Base-by-base conservation (phyloP, 2,329 filamentous ascomycete species). In the Hypomyces perniciosus region DNA sequence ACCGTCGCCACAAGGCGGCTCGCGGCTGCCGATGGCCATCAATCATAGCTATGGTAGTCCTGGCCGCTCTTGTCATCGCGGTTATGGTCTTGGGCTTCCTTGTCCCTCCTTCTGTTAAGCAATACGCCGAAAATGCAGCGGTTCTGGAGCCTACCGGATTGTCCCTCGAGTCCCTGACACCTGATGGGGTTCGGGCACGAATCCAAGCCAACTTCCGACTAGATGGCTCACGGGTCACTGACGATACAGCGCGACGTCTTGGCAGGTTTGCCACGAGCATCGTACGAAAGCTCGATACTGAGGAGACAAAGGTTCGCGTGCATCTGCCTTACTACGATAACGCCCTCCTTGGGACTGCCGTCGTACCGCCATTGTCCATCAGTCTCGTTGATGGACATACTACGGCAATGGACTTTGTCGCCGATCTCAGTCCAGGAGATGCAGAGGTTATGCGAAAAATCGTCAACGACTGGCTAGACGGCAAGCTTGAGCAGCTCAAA, bases 401-500 rank as follows among this genome's bases (percentile, higher is more conserved):
- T 12, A 97, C 88, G 3, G 73, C 80, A 51, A 73, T 97, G 51
- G 88, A 96, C 61, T 84, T 97, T 59, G 69, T 93, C 49, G 80
- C 86, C 39, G 84, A 93, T 54, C 69, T 97, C 37, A 73, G 79
- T 35, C 86, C 90, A 28, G 91, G 90, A 30, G 81, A 90, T 61
- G 73, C 88, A 10, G 83, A 90, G 49, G 85, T 84, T 5, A 83
- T 96, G 59, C 84, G 88, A 53, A 79, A 79, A 53, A 79, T 97
- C 56, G 90, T 88, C 43, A 90, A 93, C 65, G 87, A 96, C 66
- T 97, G 90, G 84, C 72, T 99, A 54, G 83, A 88, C 48, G 90
- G 91, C 37, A 84, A 82, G 48, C 73, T 97, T 52, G 79, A 83
- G 8, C 75, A 79, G 51, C 71, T 99, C 51, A 81, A 79, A 54